A percentile compares a stretch with the other conserved stretches of the same genome.
Conservation (phyloP, 176 grass and related monocot genomes). For the Carex kokanica region DNA sequence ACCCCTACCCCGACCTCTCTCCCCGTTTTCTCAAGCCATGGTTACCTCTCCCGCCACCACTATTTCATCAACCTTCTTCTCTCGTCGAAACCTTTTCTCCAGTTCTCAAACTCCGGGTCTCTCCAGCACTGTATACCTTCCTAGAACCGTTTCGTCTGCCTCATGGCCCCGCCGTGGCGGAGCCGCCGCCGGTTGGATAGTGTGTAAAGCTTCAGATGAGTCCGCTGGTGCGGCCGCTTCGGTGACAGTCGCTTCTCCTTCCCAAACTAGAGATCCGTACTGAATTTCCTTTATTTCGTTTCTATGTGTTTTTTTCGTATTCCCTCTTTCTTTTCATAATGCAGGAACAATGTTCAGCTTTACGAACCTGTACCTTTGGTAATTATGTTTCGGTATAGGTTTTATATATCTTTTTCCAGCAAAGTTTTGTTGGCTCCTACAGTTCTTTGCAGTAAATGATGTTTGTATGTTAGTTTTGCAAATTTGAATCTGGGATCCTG, state of each 20-base stretch:
- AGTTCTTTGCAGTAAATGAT: background rate
- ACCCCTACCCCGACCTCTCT: background rate
- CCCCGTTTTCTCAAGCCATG: background rate
- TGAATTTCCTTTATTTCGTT: background rate
- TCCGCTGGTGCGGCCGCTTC: background rate
- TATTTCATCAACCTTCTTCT: background rate
- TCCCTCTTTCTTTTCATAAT: background rate
- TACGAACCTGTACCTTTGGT: background rate
- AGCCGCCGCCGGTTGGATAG: background rate
- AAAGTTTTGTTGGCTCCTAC: background rate
- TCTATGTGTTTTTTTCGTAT: background rate
- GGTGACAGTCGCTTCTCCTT: background rate
- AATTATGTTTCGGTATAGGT: background rate
- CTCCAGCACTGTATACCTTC: background rate
- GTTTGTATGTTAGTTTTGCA: too few species aligned
- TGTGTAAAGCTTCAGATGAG: conserved; percentile 16
- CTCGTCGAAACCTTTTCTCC: conserved; percentile 5
- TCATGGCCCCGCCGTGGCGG: background rate
- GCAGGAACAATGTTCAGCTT: background rate
- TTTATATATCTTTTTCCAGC: background rate
- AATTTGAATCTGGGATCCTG: too few species aligned
- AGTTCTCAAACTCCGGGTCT: background rate
- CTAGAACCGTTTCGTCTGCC: background rate
- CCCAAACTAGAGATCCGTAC: conserved; percentile 26
- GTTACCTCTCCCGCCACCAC: background rate